Conservation (phyloP, 78 protist species). For the Dictyostelium firmibasis region DNA sequence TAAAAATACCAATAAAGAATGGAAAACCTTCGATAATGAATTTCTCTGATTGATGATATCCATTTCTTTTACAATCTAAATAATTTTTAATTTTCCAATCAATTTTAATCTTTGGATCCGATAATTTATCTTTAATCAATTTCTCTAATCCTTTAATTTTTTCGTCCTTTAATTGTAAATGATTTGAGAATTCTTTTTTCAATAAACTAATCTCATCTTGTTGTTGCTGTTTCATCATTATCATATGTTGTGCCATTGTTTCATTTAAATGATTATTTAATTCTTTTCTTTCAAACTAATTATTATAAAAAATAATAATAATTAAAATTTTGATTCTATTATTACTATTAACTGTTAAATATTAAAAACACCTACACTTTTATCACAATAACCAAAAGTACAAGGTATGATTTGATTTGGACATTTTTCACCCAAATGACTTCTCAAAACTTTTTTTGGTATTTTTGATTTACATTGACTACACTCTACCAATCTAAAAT, state of each 20-base stretch:
- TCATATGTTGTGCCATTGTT: slow-evolving; percentile 20
- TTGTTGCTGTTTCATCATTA: slow-evolving; percentile 36
- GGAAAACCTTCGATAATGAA: slow-evolving; percentile 39
- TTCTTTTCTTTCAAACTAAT: slow-evolving; percentile 52
- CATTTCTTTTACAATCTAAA: slow-evolving; percentile 5
- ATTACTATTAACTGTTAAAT: neutral
- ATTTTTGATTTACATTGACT: slow-evolving; percentile 2
- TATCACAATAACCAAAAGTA: slow-evolving; percentile 41
- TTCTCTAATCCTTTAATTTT: slow-evolving; percentile 55
- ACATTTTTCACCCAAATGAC: slow-evolving; percentile 8
- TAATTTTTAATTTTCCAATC: slow-evolving; percentile 69
- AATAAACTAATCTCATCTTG: neutral
- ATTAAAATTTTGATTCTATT: neutral
- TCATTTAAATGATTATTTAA: slow-evolving; percentile 40
- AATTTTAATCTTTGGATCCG: neutral
- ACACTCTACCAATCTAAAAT: slow-evolving; percentile 9
- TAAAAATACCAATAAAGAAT: slow-evolving; percentile 43
- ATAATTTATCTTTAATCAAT: slow-evolving; percentile 7
- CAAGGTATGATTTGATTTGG: slow-evolving; percentile 42
- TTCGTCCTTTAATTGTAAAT: slow-evolving; percentile 24
- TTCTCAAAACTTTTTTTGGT: slow-evolving; percentile 21
- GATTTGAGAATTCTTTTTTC: slow-evolving; percentile 16
- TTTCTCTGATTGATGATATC: slow-evolving; percentile 55
- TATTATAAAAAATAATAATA: neutral
- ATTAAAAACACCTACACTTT: neutral